Evolutionary conservation across 2,329 filamentous ascomycete genomes (phyloP), one percentile per base, ranked within the genome.

Genomic region (Sporothrix euskadiensis): DNA sequence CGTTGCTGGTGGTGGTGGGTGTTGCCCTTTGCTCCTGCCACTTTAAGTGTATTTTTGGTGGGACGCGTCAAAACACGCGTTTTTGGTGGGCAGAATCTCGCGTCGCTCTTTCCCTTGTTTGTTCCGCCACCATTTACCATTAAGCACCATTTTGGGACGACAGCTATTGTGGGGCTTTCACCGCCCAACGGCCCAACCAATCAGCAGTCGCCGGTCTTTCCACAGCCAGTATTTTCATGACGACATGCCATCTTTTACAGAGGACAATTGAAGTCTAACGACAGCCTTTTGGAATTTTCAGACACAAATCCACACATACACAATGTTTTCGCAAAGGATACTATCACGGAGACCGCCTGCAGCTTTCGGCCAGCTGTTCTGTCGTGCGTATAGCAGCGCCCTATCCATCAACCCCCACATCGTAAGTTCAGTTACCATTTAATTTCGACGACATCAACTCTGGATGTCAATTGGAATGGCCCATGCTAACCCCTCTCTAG

Each of bases 341-440:
- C 0, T 74, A 1, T 75, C 79, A 12, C 78, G 80, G 44, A 74
- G 78, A 22, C 73, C 73, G 47, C 76, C 61, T 74, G 79, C 69
- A 71, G 77, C 68, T 26, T 66, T 72, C 69, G 66, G 14, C 72
- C 75, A 22, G 75, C 74, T 75, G 69, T 52, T 66, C 0, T 22
- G 54, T 2, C 79, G 87, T 44, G 73, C 78, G 19, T 75, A 88
- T 4, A 84, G 85, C 47, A 85, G 85, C 49, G 87, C 84, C 7
- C 77, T 89, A 26, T 78, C 83, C 8, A 84, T 82, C 56, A 89
- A 89, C 74, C 81, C 84, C 6, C 80, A 85, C 74, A 89, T 90
- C 78, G 88, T 89, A 77, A 26, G 39, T 16, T 41, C 59, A 47
- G 54, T 32, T 12, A n/a, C 22, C 12, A 10, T 41, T 35, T 7